These are phyloP conservation scores for Hypoxylon sp. DNA, from an alignment of 2,329 filamentous ascomycete species.

Conservation along the genomic window DNA sequence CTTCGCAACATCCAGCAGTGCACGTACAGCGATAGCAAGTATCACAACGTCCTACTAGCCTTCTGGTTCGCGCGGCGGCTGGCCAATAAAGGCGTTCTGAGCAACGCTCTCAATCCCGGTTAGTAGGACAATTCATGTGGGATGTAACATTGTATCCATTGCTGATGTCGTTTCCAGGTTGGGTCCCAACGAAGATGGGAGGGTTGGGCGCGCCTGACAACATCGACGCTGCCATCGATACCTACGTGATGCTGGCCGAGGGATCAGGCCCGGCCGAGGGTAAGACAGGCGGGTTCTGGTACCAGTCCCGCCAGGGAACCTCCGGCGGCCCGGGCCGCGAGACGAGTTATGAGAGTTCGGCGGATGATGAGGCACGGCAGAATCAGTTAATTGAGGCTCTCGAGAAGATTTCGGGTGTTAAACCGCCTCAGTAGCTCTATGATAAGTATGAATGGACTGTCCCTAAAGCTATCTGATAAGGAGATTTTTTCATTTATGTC, in stretches of 20 bases:
- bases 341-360: constrained; percentile 47
- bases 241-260: constrained; percentile 32
- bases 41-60: constrained; percentile 68
- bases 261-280: constrained; percentile 25
- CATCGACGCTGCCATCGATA: constrained; percentile 54
- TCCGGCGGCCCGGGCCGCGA: constrained; percentile 45
- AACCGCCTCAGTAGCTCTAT: constrained; percentile 19
- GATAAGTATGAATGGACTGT: not conserved
- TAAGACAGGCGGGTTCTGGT: constrained; percentile 33
- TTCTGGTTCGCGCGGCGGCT: constrained; percentile 65
- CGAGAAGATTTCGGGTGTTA: constrained; percentile 46
- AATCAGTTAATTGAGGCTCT: constrained; percentile 57
- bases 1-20: constrained; percentile 53
- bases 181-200: constrained; percentile 68
- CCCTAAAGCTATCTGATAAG: not conserved
- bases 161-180: constrained; percentile 51
- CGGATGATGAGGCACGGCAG: constrained; percentile 57
- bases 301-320: constrained; percentile 17
- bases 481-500: not conserved
- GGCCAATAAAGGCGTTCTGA: constrained; percentile 55
- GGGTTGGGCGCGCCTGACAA: constrained; percentile 61
- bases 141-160: not conserved
- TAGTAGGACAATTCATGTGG: not conserved
- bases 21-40: constrained; percentile 66
- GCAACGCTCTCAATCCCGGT: constrained; percentile 58